Conservation (phyloP, 2,329 filamentous ascomycete genomes). For the Talaromyces sp. region DNA sequence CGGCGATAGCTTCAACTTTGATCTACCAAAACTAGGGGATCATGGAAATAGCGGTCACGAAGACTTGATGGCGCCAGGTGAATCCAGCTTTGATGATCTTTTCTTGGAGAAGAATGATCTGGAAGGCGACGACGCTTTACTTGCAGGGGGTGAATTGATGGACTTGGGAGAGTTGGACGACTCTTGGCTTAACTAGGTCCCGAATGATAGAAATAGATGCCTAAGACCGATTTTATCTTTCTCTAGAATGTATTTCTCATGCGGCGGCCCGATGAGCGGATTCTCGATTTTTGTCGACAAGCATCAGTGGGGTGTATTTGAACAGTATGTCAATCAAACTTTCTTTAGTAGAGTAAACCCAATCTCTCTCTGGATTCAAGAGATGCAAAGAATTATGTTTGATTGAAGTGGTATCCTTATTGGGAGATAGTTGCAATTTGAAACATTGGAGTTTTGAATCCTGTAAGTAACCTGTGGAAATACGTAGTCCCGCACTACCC, state of each 20-base stretch:
- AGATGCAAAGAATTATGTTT: no score
- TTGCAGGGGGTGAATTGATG: constrained; percentile 38
- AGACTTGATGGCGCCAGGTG: constrained; percentile 37
- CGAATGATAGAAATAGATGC: no score
- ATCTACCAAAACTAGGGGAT: constrained; percentile 28
- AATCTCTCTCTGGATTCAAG: no score
- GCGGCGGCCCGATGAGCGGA: not conserved
- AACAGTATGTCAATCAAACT: no score
- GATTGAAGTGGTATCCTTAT: no score
- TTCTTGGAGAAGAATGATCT: constrained; percentile 41
- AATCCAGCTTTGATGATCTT: constrained; percentile 46
- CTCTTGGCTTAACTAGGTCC: constrained; percentile 13
- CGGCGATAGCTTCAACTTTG: constrained; percentile 38
- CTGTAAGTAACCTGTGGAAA: no score
- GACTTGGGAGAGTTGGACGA: constrained; percentile 39
- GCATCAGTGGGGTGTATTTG: no score
- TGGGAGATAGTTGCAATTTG: no score
- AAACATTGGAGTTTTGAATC: no score
- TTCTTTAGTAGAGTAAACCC: no score
- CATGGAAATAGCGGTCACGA: constrained; percentile 26
- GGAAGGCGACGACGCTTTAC: constrained; percentile 32
- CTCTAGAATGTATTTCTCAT: no score
- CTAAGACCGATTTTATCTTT: not conserved
- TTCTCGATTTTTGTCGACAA: no score
- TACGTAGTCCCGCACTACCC: not conserved